Conservation (phyloP, 2,329 filamentous ascomycete genomes). For the Fusarium camptoceras region DNA sequence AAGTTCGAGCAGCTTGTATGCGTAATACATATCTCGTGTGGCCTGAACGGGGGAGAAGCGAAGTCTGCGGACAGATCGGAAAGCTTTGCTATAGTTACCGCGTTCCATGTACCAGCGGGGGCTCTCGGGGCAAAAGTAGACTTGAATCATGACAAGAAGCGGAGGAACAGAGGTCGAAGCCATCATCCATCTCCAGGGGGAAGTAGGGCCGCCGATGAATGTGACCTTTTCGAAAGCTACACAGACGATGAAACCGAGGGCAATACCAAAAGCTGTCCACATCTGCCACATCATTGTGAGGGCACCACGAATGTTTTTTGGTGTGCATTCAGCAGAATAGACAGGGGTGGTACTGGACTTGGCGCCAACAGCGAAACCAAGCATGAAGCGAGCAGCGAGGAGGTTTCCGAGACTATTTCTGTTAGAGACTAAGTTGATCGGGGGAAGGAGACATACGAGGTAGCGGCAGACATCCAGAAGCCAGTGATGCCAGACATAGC, state of each 20-base stretch:
- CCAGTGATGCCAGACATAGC: constrained; percentile 62
- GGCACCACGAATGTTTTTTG: constrained; percentile 54
- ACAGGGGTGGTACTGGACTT: constrained; percentile 53
- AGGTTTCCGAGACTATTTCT: constrained; percentile 37
- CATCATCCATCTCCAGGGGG: constrained; percentile 55
- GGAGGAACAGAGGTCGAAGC: constrained; percentile 66
- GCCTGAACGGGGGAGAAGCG: constrained; percentile 62
- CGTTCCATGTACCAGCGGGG: constrained; percentile 67
- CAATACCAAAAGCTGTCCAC: constrained; percentile 54
- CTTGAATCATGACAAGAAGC: constrained; percentile 61
- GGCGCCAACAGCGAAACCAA: constrained; percentile 54
- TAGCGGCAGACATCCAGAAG: constrained; percentile 67
- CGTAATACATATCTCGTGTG: constrained; percentile 63
- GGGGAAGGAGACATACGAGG: constrained; percentile 60
- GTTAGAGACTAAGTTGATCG: neutral
- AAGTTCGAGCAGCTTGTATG: constrained; percentile 54
- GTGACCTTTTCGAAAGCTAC: constrained; percentile 48
- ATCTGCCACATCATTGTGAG: constrained; percentile 56
- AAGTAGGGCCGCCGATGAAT: constrained; percentile 51
- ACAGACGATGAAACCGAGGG: constrained; percentile 54
- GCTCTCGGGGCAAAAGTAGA: constrained; percentile 67
- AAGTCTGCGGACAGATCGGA: constrained; percentile 57
- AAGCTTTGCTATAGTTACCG: constrained; percentile 58
- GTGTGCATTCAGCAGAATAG: constrained; percentile 53
- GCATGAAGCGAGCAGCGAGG: constrained; percentile 50